phyloP scores from a whole-genome alignment of 2,329 filamentous ascomycete species.

The Tolypocladium cylindrosporum region DNA sequence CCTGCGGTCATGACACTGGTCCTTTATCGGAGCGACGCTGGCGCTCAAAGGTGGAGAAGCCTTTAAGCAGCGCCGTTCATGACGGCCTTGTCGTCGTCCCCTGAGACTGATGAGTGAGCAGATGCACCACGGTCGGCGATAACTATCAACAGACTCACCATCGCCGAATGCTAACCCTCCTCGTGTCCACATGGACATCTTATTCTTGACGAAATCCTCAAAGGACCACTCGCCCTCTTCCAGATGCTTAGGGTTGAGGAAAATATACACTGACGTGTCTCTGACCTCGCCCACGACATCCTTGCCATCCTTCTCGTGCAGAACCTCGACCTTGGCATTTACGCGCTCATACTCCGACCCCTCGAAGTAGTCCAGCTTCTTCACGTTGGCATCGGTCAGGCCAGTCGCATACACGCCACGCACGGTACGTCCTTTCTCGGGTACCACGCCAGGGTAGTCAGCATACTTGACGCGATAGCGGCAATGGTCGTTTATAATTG shows the following conservation, averaged over 20 bases:
- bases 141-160: slow-evolving; percentile 15
- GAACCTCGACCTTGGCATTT: slow-evolving; percentile 42
- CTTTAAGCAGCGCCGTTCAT: background rate
- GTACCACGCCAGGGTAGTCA: slow-evolving; percentile 75
- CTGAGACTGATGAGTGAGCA: background rate
- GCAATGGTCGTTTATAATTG: slow-evolving; percentile 63
- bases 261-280: slow-evolving; percentile 57
- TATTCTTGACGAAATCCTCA: slow-evolving; percentile 69
- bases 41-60: background rate
- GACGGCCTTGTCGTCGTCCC: background rate
- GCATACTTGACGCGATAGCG: slow-evolving; percentile 57
- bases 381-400: slow-evolving; percentile 66
- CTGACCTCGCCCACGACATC: slow-evolving; percentile 34
- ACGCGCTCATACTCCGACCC: slow-evolving; percentile 60
- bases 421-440: slow-evolving; percentile 46
- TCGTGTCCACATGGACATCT: slow-evolving; percentile 47
- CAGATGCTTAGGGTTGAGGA: slow-evolving; percentile 37
- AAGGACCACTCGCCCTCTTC: slow-evolving; percentile 82
- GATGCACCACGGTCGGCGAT: background rate
- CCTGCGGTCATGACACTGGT: background rate
- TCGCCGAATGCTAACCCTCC: slow-evolving; percentile 34
- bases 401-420: slow-evolving; percentile 70
- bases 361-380: slow-evolving; percentile 73
- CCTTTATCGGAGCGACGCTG: background rate
- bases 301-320: slow-evolving; percentile 28